These are phyloP conservation scores for Zea luxurians DNA, from an alignment of 176 grass and related monocot genomes.

Conservation along the genomic window DNA sequence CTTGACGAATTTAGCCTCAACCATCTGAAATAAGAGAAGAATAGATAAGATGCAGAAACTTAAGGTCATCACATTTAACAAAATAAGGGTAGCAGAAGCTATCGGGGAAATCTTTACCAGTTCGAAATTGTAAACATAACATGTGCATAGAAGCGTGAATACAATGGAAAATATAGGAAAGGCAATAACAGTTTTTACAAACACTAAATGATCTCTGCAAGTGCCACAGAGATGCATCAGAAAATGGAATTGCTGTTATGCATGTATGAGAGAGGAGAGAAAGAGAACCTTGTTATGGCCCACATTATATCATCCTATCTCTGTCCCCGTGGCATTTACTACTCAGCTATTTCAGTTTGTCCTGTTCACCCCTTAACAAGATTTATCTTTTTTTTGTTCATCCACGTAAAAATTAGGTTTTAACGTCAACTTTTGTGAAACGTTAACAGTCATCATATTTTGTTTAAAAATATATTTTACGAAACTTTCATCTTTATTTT, in stretches of 20 bases:
- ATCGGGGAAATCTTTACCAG: not conserved
- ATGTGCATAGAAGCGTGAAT: not conserved
- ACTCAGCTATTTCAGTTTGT: not conserved
- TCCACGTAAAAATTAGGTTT: too few relatives aligned
- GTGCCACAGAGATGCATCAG: conserved; percentile 9
- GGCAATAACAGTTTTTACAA: not conserved
- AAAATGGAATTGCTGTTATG: conserved; percentile 1
- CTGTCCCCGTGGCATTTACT: not conserved
- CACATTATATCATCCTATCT: not conserved
- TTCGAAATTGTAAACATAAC: not conserved
- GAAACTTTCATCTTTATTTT: too few relatives aligned
- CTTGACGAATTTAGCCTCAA: conserved; percentile 85
- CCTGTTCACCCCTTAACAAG: too few relatives aligned
- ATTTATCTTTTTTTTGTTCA: too few relatives aligned
- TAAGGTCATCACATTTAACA: conserved; percentile 16
- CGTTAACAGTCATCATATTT: too few relatives aligned
- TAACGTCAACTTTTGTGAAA: too few relatives aligned
- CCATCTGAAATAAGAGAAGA: conserved; percentile 60
- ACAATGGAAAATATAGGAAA: conserved; percentile 13
- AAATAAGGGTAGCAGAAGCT: conserved; percentile 16
- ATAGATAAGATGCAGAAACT: conserved; percentile 27
- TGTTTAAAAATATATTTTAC: too few relatives aligned
- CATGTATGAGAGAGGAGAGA: not conserved
- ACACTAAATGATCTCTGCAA: not conserved
- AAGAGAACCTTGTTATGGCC: not conserved